A percentile compares a stretch with the other conserved stretches of the same genome.
These are phyloP conservation scores for Penicillium crustosum DNA, from an alignment of 2,329 filamentous ascomycete species.

Conservation along the genomic window DNA sequence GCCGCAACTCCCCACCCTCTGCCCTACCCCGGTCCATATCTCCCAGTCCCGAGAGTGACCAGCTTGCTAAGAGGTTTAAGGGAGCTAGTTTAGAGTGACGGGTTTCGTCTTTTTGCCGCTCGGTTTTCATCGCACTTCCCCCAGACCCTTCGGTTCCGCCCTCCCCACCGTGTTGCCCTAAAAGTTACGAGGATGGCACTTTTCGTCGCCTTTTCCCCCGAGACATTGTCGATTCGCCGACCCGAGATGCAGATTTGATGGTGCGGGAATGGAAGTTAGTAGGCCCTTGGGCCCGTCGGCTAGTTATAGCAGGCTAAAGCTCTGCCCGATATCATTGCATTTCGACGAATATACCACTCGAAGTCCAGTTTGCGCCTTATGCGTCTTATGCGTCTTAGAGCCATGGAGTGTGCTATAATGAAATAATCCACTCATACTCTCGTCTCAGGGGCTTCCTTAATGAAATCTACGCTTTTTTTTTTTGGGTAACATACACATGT, in stretches of 20 bases:
- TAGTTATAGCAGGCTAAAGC: background rate
- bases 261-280: background rate
- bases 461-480: background rate
- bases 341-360: background rate
- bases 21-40: conserved; percentile 37
- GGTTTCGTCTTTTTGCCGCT: conserved; percentile 13
- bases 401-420: background rate
- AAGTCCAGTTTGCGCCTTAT: background rate
- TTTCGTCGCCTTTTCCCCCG: background rate
- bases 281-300: background rate
- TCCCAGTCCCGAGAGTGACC: conserved; percentile 54
- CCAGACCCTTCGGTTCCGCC: background rate
- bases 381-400: background rate
- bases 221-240: background rate
- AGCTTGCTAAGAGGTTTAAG: conserved; percentile 66
- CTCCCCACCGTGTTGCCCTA: background rate
- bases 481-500: no score
- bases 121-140: conserved; percentile 10
- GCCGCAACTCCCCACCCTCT: conserved; percentile 20
- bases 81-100: conserved; percentile 56
- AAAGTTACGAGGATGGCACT: background rate
- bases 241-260: background rate
- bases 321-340: background rate
- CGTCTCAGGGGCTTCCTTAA: background rate
- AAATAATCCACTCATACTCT: background rate